Conservation (phyloP, 1,284 basidiomycete species). For the Phaffia rhodozyma region DNA sequence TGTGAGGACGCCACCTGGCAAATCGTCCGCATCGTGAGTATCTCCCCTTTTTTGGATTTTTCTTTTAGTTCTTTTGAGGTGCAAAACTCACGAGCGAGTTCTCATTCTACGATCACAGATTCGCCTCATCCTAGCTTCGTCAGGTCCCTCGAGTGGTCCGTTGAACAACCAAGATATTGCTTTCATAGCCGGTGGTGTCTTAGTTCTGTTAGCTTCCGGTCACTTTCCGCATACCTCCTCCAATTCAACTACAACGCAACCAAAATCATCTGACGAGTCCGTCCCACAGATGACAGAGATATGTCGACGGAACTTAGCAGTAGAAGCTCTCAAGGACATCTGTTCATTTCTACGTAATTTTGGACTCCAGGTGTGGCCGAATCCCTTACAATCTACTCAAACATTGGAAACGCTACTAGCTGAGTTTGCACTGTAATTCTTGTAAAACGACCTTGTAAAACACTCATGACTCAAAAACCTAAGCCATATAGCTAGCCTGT, state of each 20-base stretch:
- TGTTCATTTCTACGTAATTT: neutral
- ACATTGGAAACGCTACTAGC: neutral
- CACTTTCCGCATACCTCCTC: neutral
- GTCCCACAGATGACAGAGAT: neutral
- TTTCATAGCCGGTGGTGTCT: conserved; percentile 1
- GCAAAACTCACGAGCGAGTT: too few species aligned
- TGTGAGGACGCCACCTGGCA: neutral
- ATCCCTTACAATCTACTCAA: neutral
- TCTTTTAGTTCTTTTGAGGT: neutral
- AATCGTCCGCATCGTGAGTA: neutral
- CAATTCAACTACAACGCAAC: neutral
- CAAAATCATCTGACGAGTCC: neutral
- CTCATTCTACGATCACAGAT: neutral
- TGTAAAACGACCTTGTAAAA: too few species aligned
- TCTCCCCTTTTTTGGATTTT: neutral
- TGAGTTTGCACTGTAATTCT: neutral
- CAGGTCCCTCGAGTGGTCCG: neutral
- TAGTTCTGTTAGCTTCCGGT: neutral
- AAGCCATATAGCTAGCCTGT: too few species aligned
- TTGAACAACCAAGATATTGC: conserved; percentile 1
- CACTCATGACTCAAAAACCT: too few species aligned
- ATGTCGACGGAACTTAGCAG: neutral
- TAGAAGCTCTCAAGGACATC: neutral
- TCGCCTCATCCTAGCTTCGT: neutral
- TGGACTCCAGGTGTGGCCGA: neutral